A percentile compares a stretch with the other conserved stretches of the same genome.
Conservation (phyloP, 148 eudicot species). For the Dianthus caryophyllus region DNA sequence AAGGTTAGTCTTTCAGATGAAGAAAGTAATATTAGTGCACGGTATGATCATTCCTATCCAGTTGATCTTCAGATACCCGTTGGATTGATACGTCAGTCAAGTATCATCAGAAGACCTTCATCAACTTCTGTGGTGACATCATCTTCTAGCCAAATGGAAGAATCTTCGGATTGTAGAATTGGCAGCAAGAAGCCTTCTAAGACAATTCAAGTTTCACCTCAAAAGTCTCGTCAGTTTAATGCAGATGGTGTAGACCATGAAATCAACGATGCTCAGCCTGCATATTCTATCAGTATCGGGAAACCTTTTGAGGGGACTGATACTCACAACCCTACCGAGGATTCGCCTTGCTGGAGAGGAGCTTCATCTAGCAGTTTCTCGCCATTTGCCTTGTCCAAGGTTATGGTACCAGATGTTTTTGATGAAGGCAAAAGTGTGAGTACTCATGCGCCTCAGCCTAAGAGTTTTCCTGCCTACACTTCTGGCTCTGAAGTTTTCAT, state of each 20-base stretch:
- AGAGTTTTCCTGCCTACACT: conserved; percentile 11
- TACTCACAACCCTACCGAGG: conserved; percentile 50
- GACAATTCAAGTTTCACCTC: conserved; percentile 31
- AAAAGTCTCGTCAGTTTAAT: conserved; percentile 27
- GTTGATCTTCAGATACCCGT: conserved; percentile 29
- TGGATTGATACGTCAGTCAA: conserved; percentile 22
- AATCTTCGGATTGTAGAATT: conserved; percentile 19
- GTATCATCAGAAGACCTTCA: conserved; percentile 27
- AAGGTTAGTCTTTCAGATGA: conserved; percentile 12
- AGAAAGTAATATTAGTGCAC: conserved; percentile 23
- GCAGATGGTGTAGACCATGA: conserved; percentile 30
- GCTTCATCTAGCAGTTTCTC: conserved; percentile 50
- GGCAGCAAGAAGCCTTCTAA: conserved; percentile 21
- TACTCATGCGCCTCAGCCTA: conserved; percentile 26
- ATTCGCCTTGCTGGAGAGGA: conserved; percentile 99
- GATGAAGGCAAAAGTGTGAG: conserved; percentile 31
- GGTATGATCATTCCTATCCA: conserved; percentile 18
- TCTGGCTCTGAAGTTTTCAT: conserved; percentile 9
- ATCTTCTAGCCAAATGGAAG: conserved; percentile 33
- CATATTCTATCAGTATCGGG: conserved; percentile 36
- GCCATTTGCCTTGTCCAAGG: conserved; percentile 33
- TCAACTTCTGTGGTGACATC: conserved; percentile 29
- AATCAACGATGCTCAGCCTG: conserved; percentile 32
- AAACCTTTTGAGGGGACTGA: conserved; percentile 48
- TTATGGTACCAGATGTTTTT: conserved; percentile 23